Conservation (phyloP, 1,284 basidiomycete genomes). For the Melanopsichium pennsylvanicum region DNA sequence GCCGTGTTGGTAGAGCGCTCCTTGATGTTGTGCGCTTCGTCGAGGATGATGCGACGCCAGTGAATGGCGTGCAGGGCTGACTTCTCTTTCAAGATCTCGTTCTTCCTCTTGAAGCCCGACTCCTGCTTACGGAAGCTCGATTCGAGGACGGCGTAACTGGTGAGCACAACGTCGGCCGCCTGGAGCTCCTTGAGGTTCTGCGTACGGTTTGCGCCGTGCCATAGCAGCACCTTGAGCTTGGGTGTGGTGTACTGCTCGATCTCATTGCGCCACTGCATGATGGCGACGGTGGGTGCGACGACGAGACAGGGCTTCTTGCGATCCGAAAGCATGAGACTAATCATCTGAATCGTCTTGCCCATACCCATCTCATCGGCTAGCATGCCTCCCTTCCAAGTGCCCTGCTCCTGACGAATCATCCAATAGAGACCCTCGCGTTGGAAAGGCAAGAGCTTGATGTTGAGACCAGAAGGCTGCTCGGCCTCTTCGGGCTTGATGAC, state of each 20-base stretch:
- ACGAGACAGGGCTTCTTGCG: conserved; percentile 84
- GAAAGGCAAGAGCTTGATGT: conserved; percentile 71
- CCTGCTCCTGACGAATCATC: conserved; percentile 93
- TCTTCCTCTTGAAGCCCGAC: conserved; percentile 86
- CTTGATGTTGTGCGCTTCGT: conserved; percentile 92
- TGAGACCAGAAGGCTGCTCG: conserved; percentile 77
- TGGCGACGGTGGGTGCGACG: conserved; percentile 87
- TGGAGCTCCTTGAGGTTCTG: conserved; percentile 75
- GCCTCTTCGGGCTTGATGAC: conserved; percentile 72
- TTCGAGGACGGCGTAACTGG: conserved; percentile 78
- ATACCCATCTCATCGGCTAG: conserved; percentile 90
- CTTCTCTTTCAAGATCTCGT: conserved; percentile 84
- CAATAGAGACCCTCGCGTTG: conserved; percentile 93
- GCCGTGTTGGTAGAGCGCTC: conserved; percentile 94
- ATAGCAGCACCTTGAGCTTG: conserved; percentile 77
- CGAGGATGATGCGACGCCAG: conserved; percentile 85
- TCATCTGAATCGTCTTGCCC: conserved; percentile 99
- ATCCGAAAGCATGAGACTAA: conserved; percentile 84
- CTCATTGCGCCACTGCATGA: conserved; percentile 99
- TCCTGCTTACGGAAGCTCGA: conserved; percentile 92
- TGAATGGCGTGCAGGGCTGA: conserved; percentile 84
- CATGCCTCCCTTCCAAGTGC: conserved; percentile 89
- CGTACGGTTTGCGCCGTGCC: conserved; percentile 79
- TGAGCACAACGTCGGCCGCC: conserved; percentile 81
- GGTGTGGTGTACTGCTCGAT: conserved; percentile 72